Evolutionary conservation across 2,329 filamentous ascomycete species (phyloP).

Genomic region (Sarocladium strictum): DNA sequence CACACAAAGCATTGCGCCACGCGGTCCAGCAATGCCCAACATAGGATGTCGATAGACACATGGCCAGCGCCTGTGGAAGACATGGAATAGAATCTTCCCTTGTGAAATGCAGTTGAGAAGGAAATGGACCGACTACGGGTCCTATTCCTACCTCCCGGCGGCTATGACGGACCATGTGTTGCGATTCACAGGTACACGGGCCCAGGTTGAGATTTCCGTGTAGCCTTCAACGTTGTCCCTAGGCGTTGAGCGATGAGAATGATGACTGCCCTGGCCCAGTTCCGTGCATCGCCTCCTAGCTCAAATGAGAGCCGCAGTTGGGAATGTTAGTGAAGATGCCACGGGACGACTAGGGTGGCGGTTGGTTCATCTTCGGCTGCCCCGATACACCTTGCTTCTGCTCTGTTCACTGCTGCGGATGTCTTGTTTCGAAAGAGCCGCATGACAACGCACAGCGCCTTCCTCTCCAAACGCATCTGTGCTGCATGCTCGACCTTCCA

Average conservation of each 20-base stretch:
- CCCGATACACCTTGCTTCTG: neutral
- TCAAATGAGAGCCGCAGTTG: neutral
- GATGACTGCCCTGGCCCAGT: too few relatives aligned
- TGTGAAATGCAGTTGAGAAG: neutral
- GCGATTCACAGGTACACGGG: slow-evolving; percentile 2
- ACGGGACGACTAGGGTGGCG: neutral
- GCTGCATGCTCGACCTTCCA: too few relatives aligned
- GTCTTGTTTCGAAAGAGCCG: slow-evolving; percentile 1
- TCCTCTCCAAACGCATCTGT: neutral
- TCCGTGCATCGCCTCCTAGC: neutral
- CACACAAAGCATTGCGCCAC: neutral
- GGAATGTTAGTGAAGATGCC: neutral
- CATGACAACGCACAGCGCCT: neutral
- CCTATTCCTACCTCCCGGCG: neutral
- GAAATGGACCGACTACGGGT: neutral
- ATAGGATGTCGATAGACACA: neutral
- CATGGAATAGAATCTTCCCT: neutral
- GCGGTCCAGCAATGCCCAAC: neutral
- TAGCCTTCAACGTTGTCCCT: neutral
- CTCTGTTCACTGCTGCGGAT: neutral
- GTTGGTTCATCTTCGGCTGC: too few relatives aligned
- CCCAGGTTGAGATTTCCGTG: neutral
- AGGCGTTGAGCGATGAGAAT: neutral
- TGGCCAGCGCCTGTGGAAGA: neutral
- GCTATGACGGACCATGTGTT: neutral